Evolutionary conservation across 176 grass and related monocot species (phyloP).

Genomic region (Eleusine coracana): DNA sequence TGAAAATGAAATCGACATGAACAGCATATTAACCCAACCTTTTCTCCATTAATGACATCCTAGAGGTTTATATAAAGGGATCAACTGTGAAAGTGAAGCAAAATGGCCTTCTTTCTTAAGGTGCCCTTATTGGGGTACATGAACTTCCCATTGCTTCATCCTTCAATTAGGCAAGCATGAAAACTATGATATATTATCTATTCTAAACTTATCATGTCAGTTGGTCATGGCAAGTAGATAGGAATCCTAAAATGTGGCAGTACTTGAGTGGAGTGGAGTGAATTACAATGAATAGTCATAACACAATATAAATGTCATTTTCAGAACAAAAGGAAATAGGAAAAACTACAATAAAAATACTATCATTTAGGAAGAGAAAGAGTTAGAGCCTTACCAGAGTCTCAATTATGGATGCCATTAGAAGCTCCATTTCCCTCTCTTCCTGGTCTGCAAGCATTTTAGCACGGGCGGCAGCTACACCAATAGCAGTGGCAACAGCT

Average conservation of each 20-base stretch:
- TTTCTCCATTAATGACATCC: neutral
- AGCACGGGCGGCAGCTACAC: constrained; percentile 81
- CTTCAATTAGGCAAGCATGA: neutral
- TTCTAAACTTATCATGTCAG: neutral
- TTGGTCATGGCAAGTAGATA: neutral
- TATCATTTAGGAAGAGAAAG: neutral
- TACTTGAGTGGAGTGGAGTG: neutral
- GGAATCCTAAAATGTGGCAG: neutral
- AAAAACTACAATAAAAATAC: constrained; percentile 6
- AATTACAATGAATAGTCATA: neutral
- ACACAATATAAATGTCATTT: neutral
- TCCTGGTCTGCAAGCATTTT: constrained; percentile 92
- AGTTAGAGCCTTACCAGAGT: constrained; percentile 63
- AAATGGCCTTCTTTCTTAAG: neutral
- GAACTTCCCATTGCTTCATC: neutral
- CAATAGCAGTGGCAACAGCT: constrained; percentile 77
- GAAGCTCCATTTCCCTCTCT: constrained; percentile 92
- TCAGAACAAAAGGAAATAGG: neutral
- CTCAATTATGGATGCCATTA: constrained; percentile 96
- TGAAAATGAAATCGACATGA: constrained; percentile 1
- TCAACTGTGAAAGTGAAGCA: neutral
- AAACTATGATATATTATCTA: neutral
- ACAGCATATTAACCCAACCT: neutral
- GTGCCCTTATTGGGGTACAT: neutral
- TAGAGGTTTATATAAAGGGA: neutral